phyloP scores from a whole-genome alignment of 768 basidiomycete genomes.

The Pulveroboletus sp. region DNA sequence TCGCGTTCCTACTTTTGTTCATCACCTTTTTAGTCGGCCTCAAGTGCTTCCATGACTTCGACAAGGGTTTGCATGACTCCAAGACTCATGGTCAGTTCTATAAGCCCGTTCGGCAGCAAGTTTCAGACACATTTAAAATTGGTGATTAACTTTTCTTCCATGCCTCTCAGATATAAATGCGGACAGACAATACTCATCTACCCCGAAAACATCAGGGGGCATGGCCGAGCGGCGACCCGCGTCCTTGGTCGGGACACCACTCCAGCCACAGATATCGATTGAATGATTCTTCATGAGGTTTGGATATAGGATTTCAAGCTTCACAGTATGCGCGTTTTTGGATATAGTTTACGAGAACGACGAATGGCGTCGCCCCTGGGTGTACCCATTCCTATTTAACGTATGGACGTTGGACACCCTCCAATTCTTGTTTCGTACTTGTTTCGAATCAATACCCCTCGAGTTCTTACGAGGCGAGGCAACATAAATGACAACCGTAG shows the following conservation, averaged over 20 bases:
- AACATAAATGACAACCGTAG: neutral
- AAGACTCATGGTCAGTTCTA: conserved; percentile 69
- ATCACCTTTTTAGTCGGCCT: conserved; percentile 72
- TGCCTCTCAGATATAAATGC: conserved; percentile 42
- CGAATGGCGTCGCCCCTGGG: neutral
- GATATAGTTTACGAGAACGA: conserved; percentile 1
- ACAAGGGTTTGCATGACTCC: conserved; percentile 67
- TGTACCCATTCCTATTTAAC: conserved; percentile 14
- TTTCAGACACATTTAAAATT: conserved; percentile 23
- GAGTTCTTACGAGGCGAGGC: neutral
- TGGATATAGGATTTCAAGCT: neutral
- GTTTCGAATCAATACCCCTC: conserved; percentile 5
- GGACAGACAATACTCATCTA: conserved; percentile 41
- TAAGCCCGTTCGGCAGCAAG: conserved; percentile 28
- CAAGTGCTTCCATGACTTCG: conserved; percentile 78
- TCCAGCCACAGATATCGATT: conserved; percentile 70
- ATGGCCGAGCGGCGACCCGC: conserved; percentile 45
- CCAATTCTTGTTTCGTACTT: conserved; percentile 17
- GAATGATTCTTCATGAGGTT: conserved; percentile 41
- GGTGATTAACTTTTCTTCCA: conserved; percentile 32
- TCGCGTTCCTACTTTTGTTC: conserved; percentile 70
- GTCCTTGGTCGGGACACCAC: conserved; percentile 40
- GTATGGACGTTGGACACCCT: conserved; percentile 11
- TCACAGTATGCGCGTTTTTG: conserved; percentile 3
- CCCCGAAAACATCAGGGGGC: conserved; percentile 36